A percentile compares a stretch with the other conserved stretches of the same genome.
Conservation (phyloP, 805 yeast genomes). For the Candida sphagnicola region DNA sequence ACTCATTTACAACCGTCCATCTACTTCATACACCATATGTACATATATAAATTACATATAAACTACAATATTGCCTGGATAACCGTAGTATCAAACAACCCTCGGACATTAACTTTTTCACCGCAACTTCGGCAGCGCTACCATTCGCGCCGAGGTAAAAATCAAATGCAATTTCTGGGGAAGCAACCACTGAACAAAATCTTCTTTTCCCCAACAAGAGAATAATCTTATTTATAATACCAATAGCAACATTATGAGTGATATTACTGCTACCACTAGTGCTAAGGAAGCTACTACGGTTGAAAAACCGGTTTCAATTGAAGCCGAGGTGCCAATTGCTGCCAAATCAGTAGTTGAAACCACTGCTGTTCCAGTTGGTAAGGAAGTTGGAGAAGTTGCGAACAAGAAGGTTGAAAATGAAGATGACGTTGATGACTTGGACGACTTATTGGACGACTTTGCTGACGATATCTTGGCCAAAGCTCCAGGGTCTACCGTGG, state of each 20-base stretch:
- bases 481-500: slow-evolving; percentile 50
- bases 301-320: too few relatives aligned
- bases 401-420: background rate
- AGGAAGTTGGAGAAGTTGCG: slow-evolving; percentile 4
- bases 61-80: too few relatives aligned
- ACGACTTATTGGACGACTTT: slow-evolving; percentile 82
- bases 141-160: slow-evolving; percentile 2
- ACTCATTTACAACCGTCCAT: too few relatives aligned
- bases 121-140: too few relatives aligned
- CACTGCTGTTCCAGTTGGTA: slow-evolving; percentile 1
- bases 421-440: slow-evolving; percentile 69
- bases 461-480: slow-evolving; percentile 64
- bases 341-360: background rate
- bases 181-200: background rate
- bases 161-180: slow-evolving; percentile 4
- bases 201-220: background rate
- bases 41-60: background rate
- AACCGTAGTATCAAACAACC: too few relatives aligned
- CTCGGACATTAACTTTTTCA: too few relatives aligned
- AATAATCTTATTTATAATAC: background rate
- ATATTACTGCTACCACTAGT: background rate
- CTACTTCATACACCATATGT: too few relatives aligned
- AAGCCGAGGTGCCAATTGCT: background rate
- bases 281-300: background rate
- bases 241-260: slow-evolving; percentile 1